A percentile compares a stretch with the other conserved stretches of the same genome.
Evolutionary conservation across 176 grass and related monocot species (phyloP).

Genomic region (Secale cereale): DNA sequence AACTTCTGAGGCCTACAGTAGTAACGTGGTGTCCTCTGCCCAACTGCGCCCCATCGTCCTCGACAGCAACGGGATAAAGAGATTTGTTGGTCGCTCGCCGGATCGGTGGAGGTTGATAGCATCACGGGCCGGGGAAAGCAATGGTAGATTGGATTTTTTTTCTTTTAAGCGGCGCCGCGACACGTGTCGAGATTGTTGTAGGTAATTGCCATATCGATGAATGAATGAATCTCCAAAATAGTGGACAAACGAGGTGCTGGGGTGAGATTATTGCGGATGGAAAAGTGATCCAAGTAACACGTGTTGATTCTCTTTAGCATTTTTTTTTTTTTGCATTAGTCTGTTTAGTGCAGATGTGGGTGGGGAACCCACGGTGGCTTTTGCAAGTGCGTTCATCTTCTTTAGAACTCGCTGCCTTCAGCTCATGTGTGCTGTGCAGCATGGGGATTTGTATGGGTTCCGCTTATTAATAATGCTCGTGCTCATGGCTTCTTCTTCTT

Average conservation of each 20-base stretch:
- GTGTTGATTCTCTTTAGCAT: neutral
- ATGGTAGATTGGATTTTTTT: neutral
- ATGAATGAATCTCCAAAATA: neutral
- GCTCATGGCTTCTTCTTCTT: slow-evolving; percentile 15
- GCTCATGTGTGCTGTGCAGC: slow-evolving; percentile 14
- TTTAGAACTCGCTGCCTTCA: neutral
- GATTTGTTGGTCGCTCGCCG: neutral
- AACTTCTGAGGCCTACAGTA: neutral
- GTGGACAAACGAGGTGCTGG: neutral
- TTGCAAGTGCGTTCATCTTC: neutral
- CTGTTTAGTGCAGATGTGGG: neutral
- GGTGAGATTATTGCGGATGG: neutral
- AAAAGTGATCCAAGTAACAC: neutral
- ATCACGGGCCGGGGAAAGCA: neutral
- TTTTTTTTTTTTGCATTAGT: neutral
- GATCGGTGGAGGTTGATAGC: neutral
- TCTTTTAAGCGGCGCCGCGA: neutral
- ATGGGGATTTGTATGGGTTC: neutral
- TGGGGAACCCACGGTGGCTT: neutral
- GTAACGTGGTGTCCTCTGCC: neutral
- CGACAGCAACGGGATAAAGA: slow-evolving; percentile 21
- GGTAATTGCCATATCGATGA: neutral
- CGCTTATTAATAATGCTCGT: neutral
- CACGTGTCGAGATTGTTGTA: too few relatives aligned
- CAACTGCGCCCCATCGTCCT: neutral